Evolutionary conservation across 805 yeast species (phyloP).

Genomic region (Candida maesae): DNA sequence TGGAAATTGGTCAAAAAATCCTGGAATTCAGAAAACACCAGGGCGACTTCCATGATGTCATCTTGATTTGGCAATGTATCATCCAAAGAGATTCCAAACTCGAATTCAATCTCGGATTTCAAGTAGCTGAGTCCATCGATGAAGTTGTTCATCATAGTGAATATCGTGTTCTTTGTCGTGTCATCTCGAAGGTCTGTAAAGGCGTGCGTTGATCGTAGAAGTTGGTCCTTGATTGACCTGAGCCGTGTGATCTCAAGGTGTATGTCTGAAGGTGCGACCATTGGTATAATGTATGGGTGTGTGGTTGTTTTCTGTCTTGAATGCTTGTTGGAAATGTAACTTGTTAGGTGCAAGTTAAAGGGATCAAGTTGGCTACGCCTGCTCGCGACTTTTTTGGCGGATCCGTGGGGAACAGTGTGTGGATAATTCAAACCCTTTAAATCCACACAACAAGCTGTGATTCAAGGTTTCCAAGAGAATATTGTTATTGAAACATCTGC

Average conservation of each 20-base stretch:
- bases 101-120: slow-evolving; percentile 17
- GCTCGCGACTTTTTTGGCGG: too few species aligned
- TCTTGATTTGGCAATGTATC: neutral
- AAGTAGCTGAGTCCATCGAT: slow-evolving; percentile 14
- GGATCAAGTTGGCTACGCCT: too few species aligned
- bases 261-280: slow-evolving; percentile 1
- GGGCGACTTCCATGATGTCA: neutral
- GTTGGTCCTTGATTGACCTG: slow-evolving; percentile 5
- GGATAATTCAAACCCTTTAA: too few species aligned
- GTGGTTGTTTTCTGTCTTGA: too few species aligned
- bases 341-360: too few species aligned
- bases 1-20: slow-evolving; percentile 20
- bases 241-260: slow-evolving; percentile 7
- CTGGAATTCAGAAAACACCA: slow-evolving; percentile 8
- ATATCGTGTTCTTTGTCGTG: slow-evolving; percentile 13
- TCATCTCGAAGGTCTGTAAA: slow-evolving; percentile 15
- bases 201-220: slow-evolving; percentile 11
- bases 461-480: too few species aligned
- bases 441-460: too few species aligned
- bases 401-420: too few species aligned
- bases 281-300: too few species aligned
- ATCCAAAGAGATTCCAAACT: slow-evolving; percentile 15
- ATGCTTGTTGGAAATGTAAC: too few species aligned
- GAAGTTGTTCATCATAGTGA: slow-evolving; percentile 16
- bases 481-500: too few species aligned